These are phyloP conservation scores for Oehlia diaphana DNA, from an alignment of 192 early-diverging fungal genomes.

Conservation along the genomic window DNA sequence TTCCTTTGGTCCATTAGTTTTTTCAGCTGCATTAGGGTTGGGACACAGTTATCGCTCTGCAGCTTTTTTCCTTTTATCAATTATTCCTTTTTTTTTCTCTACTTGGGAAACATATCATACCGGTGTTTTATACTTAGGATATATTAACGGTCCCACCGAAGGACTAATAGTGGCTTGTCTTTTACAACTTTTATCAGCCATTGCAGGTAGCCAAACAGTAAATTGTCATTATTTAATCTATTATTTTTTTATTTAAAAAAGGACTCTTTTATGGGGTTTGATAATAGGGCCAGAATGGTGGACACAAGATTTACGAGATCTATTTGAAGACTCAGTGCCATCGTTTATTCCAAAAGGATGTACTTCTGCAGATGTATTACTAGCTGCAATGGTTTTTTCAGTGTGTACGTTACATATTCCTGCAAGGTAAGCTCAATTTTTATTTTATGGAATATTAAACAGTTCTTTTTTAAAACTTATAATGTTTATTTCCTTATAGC, in stretches of 20 bases:
- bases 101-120: slow-evolving; percentile 94
- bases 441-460: neutral
- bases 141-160: slow-evolving; percentile 86
- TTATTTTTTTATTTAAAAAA: neutral
- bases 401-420: slow-evolving; percentile 58
- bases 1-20: slow-evolving; percentile 70
- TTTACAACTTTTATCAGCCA: slow-evolving; percentile 67
- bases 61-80: slow-evolving; percentile 61
- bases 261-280: neutral
- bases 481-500: slow-evolving; percentile 27
- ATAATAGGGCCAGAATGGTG: slow-evolving; percentile 39
- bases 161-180: slow-evolving; percentile 70
- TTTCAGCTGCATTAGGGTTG: slow-evolving; percentile 71
- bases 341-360: slow-evolving; percentile 41
- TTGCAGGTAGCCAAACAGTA: slow-evolving; percentile 49
- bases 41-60: slow-evolving; percentile 70
- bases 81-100: slow-evolving; percentile 79
- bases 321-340: neutral
- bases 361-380: slow-evolving; percentile 44
- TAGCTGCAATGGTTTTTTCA: slow-evolving; percentile 43
- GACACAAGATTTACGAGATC: slow-evolving; percentile 27
- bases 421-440: slow-evolving; percentile 41
- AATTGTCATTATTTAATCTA: neutral
- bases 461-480: neutral
- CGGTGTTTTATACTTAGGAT: slow-evolving; percentile 78